Evolutionary conservation across 495 filamentous ascomycete genomes (phyloP), one percentile per base, ranked within the genome.

Genomic region (Cudoniella acicularis): DNA sequence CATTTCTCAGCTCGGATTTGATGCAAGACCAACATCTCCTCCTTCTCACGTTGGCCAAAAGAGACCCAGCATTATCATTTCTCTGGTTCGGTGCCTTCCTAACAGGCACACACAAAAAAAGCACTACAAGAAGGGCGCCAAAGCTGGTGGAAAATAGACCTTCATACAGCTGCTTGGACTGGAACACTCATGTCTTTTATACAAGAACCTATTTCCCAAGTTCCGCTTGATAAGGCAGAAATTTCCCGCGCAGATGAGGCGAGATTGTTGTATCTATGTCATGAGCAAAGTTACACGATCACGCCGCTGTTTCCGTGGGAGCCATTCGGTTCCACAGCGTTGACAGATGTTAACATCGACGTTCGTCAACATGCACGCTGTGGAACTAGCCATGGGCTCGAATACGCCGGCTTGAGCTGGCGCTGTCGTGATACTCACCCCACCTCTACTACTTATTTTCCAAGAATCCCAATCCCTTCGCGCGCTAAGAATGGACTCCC

Each of bases 141-240:
- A 24, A 59, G n/a, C 25, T 65, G 54, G 59, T 65, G 58, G 58
- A 62, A 57, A 58, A 62, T 61, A 16, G 59, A 65, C 24, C 57
- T 62, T 45, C 18, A 59, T 56, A 51, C 43, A 21, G 54, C 58
- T 51, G 63, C 63, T 27, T 65, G 54, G 63, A 65, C 63, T 16
- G 63, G 58, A 51, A 65, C 59, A 49, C 43, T 59, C 26, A 54
- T 61, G 54, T 65, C 63, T 54, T 65, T 62, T 52, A 65, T 65
- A 50, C 54, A 62, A 56, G 42, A 61, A 57, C 50, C 54, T 51
- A 43, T 61, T 2, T 60, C 54, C 49, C 42, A 18, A 42, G 25
- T 57, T 17, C 49, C 49, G 26, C 48, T n/a, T n/a, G n/a, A n/a
- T n/a, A n/a, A n/a, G n/a, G n/a, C n/a, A 25, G 58, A 57, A 46